Base-by-base conservation (phyloP, 176 grass and related monocot species). In the Luzula sylvatica region DNA sequence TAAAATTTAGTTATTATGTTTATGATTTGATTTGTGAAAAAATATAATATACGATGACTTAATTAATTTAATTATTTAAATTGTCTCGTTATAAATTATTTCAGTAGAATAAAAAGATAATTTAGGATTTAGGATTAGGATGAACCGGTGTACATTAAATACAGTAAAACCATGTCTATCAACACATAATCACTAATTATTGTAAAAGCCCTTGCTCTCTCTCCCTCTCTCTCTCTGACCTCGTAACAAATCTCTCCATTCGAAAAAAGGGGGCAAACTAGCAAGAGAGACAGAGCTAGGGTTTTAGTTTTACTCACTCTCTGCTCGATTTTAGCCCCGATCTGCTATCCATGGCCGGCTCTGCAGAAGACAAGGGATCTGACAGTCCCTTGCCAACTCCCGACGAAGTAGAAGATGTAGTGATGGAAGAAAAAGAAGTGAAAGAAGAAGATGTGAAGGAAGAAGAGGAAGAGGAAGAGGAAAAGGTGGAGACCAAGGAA, bases 261-360 rank as follows among this genome's bases (percentile, higher is more conserved):
- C 23, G 18, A 43, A 22, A 15, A 58, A 60, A 58, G 30, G 24
- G 21, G 3, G 12, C 38, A 26, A 64, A 35, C 43, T 8, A 35
- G 30, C 30, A 35, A 35, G 0, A 35, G 0, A 7, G 18, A 25
- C 38, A 16, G 12, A 64, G 44, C 60, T 64, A 64, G 60, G 60
- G 60, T 64, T 64, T 64, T 50, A 47, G 5, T 7, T 11, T 38
- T n/a, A 15, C 19, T 4, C 8, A 29, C 59, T 46, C 43, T 8
- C 19, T n/a, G 46, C 42, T 26, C 5, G n/a, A 41, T 38, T 21
- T 38, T 43, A 38, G 28, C 17, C 47, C 16, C 42, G 29, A 42
- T 30, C 60, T 42, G 44, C 24, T 30, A 45, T 29, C 15, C 24
- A 64, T 64, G 60, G 60, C 45, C n/a, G 57, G 47, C 7, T 18